A percentile compares a stretch with the other conserved stretches of the same genome.
These are phyloP conservation scores for Acanthamoeba rhysodes DNA, from an alignment of 208 protist species.

Conservation along the genomic window DNA sequence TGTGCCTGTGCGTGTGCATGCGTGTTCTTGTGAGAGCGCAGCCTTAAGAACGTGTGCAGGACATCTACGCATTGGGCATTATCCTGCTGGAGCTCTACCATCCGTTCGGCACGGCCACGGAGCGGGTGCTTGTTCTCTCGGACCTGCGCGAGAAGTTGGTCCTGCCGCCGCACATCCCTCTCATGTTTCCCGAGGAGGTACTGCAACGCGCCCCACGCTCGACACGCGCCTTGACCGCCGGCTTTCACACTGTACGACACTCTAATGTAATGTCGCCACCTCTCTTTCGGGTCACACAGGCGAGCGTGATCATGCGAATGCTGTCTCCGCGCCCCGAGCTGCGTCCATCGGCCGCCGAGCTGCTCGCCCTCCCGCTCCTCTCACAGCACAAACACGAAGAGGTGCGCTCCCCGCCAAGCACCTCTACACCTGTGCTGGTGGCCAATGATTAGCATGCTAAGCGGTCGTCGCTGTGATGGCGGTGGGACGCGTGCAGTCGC, in stretches of 20 bases:
- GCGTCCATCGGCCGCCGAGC: background rate
- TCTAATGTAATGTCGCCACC: background rate
- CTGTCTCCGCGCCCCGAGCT: background rate
- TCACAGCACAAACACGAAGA: conserved; percentile 29
- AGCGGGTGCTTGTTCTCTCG: conserved; percentile 71
- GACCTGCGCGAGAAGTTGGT: conserved; percentile 73
- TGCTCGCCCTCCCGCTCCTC: background rate
- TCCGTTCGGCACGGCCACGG: conserved; percentile 79
- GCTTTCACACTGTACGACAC: no score
- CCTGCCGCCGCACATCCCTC: conserved; percentile 1
- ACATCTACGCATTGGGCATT: conserved; percentile 86
- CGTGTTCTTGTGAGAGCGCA: background rate
- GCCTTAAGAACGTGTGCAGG: conserved; percentile 54
- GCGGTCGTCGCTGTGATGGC: no score
- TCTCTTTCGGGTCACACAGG: background rate
- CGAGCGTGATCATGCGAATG: conserved; percentile 18
- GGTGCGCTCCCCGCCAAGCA: background rate
- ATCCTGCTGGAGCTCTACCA: conserved; percentile 85
- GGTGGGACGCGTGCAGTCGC: background rate
- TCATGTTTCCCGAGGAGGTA: background rate
- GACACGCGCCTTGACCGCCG: background rate
- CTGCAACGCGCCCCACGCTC: background rate
- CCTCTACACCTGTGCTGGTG: background rate
- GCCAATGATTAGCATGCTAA: background rate
- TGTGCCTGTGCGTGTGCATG: background rate